Evolutionary conservation across 192 early-diverging fungal species (phyloP), one percentile per base, ranked within the genome.

Genomic region (Gigaspora rosea): DNA sequence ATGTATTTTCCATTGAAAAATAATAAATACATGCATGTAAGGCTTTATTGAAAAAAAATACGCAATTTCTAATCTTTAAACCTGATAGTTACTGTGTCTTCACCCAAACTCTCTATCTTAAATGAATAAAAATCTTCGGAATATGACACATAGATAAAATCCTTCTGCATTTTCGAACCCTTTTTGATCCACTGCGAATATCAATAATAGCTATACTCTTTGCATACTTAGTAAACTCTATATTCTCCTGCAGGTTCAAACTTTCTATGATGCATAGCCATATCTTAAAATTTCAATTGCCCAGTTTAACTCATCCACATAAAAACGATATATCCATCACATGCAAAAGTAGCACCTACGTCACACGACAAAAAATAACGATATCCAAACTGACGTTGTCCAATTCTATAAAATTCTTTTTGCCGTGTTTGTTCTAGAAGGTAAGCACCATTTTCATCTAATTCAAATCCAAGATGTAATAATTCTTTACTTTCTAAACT

Each of bases 361-460:
- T n/a, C n/a, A n/a, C n/a, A n/a, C n/a, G n/a, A n/a, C n/a, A n/a
- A n/a, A n/a, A n/a, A n/a, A n/a, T n/a, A n/a, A n/a, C n/a, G 3
- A n/a, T 27, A 7, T 13, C 49, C 49, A 22, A 71, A 33, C 0
- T 35, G 9, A 15, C 35, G 49, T 50, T 20, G n/a, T n/a, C 49
- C 69, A 54, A 54, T 8, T 50, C 69, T 49, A n/a, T 71, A 71
- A 50, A 71, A 71, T 71, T n/a, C n/a, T 54, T 52, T 73, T 13
- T 59, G 56, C 35, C 22, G 41, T 20, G 3, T 73, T 54, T 59
- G 56, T 59, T 73, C 71, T 58, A 73, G 36, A 73, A 58, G 71
- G 33, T 36, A 36, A 36, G 0, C 36, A 36, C 11, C 63, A 33
- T 22, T 18, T 27, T 49, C 20, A 15, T 67, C 36, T 41, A 47